Base-by-base conservation (phyloP, 768 basidiomycete species). In the Lactarius sanguifluus region DNA sequence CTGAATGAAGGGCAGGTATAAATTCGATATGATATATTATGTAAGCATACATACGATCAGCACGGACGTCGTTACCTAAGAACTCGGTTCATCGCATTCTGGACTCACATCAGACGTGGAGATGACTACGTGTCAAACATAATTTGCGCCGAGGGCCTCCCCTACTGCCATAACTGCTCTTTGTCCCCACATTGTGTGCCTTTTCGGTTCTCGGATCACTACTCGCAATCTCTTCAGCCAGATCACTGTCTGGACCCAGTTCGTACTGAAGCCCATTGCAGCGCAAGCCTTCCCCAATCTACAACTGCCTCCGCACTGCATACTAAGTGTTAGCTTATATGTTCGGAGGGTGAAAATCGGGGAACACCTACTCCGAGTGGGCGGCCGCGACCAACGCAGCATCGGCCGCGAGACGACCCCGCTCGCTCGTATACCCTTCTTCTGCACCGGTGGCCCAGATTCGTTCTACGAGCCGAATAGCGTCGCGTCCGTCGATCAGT, bases 391-490 rank as follows among this genome's bases (percentile, higher is more conserved):
- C 81, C 77, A 79, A 82, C 7, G 79, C 79, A 12, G 83, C 85
- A 72, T 89, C 87, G 30, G 84, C 83, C 8, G 87, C 86, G 3
- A 89, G 77, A 68, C 81, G 77, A 12, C 87, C 88, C 45, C 87
- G 78, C 75, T 86, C 87, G 71, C 86, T 87, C 80, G 80, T 82
- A 71, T 89, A 89, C 0, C 85, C 85, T 75, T 89, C 88, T 69
- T 83, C 79, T 41, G 85, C 82, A 38, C 83, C 87, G 8, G 86
- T 64, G 12, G 75, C 67, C 87, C 87, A 89, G 28, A 88, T 87
- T 61, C 78, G 72, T 61, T 79, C 76, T 40, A 81, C 82, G 5
- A 79, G 70, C 15, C 76, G 74, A 66, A 85, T 78, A 4, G 86
- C 86, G 62, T 87, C 79, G 2, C 59, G 64, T 7, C 86, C 86